Percentiles rank a stretch among this genome's conserved stretches.
Conservation (phyloP, 1,139 yeast genomes). For the Suhomyces bolitotheri region DNA sequence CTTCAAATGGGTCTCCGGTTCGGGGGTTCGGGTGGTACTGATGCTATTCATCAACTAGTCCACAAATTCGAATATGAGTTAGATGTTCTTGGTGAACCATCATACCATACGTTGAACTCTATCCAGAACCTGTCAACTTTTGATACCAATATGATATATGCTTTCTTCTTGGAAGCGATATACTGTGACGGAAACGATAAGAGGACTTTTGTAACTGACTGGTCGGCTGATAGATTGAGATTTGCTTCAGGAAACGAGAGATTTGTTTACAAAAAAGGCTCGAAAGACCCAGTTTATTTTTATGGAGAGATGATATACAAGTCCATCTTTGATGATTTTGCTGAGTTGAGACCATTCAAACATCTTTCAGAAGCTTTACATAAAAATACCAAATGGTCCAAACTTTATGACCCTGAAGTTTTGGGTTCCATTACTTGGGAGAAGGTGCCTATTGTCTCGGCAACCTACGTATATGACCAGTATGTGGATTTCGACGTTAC, state of each 20-base stretch:
- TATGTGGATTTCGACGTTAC: constrained; percentile 53
- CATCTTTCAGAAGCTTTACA: constrained; percentile 47
- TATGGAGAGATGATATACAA: constrained; percentile 61
- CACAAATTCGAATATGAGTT: constrained; percentile 42
- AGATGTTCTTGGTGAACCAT: constrained; percentile 31
- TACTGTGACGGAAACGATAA: constrained; percentile 44
- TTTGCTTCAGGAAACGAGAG: constrained; percentile 25
- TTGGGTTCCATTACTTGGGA: constrained; percentile 32
- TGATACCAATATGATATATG: constrained; percentile 55
- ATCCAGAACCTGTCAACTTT: constrained; percentile 40
- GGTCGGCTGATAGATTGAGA: constrained; percentile 53
- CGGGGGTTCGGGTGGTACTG: constrained; percentile 55
- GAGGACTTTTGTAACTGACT: constrained; percentile 21
- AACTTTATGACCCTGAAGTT: constrained; percentile 38
- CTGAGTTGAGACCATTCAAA: constrained; percentile 42
- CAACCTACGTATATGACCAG: constrained; percentile 51
- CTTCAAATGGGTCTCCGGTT: constrained; percentile 52
- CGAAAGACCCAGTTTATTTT: constrained; percentile 38
- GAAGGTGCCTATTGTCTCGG: constrained; percentile 52
- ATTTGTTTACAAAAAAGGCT: constrained; percentile 24
- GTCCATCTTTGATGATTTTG: constrained; percentile 51
- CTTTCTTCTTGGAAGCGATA: constrained; percentile 58
- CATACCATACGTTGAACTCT: constrained; percentile 33
- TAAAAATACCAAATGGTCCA: constrained; percentile 39
- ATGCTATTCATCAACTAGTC: constrained; percentile 44